Percentiles rank a stretch among this genome's conserved stretches.
Evolutionary conservation across 1,284 basidiomycete species (phyloP).

Genomic region (Ustilago hordei): DNA sequence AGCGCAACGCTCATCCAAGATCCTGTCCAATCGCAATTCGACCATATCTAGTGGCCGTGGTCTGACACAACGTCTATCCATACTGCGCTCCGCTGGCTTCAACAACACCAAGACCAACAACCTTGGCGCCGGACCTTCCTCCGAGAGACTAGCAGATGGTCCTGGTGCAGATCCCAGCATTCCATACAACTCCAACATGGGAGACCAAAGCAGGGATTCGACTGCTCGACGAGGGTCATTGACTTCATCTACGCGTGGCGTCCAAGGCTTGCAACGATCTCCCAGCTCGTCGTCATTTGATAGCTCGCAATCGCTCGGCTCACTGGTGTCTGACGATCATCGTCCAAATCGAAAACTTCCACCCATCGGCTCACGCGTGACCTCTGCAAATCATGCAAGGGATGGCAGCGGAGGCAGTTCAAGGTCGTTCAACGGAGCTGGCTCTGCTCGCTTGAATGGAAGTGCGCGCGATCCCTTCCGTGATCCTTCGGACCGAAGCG

Average conservation of each 20-base stretch:
- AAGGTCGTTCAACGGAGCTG: constrained; percentile 4
- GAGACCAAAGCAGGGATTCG: constrained; percentile 5
- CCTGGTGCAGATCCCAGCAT: constrained; percentile 19
- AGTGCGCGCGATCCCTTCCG: constrained; percentile 34
- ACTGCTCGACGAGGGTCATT: constrained; percentile 17
- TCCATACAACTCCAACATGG: constrained; percentile 7
- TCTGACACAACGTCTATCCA: constrained; percentile 35
- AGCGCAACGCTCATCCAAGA: constrained; percentile 53
- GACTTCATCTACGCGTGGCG: constrained; percentile 15
- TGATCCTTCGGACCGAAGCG: constrained; percentile 31
- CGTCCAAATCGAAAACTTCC: constrained; percentile 36
- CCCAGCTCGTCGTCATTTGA: constrained; percentile 35
- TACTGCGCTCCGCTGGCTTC: constrained; percentile 21
- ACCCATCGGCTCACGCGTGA: constrained; percentile 43
- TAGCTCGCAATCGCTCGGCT: constrained; percentile 32
- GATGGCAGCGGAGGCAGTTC: constrained; percentile 16
- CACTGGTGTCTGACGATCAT: constrained; percentile 34
- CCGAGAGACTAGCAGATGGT: constrained; percentile 43
- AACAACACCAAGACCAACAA: constrained; percentile 19
- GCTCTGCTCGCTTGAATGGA: neutral
- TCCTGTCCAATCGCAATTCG: constrained; percentile 24
- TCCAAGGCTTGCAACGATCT: constrained; percentile 22
- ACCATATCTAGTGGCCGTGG: constrained; percentile 11
- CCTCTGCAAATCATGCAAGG: constrained; percentile 13
- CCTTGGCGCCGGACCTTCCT: constrained; percentile 44